A percentile compares a stretch with the other conserved stretches of the same genome.
These are phyloP conservation scores for Lodderomyces metapsilosis DNA, from an alignment of 1,139 yeast genomes.

Conservation along the genomic window DNA sequence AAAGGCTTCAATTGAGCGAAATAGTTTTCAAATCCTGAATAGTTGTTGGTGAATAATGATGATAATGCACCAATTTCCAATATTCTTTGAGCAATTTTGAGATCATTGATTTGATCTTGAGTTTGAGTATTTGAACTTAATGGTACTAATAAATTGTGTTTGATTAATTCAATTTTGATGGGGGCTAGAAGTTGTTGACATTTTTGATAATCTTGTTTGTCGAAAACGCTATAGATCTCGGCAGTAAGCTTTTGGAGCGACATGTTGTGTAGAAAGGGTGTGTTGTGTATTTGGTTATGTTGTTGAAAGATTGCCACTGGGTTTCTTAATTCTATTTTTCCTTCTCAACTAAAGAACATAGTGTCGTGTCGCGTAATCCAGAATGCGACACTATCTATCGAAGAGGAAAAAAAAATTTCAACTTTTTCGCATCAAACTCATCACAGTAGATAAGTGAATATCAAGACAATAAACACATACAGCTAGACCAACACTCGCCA, in stretches of 20 bases:
- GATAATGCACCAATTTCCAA: constrained; percentile 86
- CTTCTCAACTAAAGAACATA: no score
- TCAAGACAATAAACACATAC: no score
- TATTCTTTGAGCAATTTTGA: constrained; percentile 74
- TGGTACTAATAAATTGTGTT: constrained; percentile 79
- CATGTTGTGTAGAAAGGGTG: constrained; percentile 21
- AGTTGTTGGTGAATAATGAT: constrained; percentile 62
- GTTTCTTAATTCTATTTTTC: no score
- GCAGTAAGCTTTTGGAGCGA: constrained; percentile 57
- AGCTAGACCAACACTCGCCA: no score
- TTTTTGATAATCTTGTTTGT: constrained; percentile 55
- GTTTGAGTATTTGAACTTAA: constrained; percentile 35
- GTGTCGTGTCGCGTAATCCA: no score
- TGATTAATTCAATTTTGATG: constrained; percentile 75
- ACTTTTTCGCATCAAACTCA: no score
- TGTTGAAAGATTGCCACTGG: not conserved
- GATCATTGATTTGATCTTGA: constrained; percentile 57
- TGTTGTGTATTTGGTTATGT: not conserved
- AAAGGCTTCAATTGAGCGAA: constrained; percentile 78
- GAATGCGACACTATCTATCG: no score
- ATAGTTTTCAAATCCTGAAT: constrained; percentile 66
- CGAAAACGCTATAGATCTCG: constrained; percentile 64
- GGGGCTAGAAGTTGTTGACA: constrained; percentile 66
- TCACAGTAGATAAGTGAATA: no score
- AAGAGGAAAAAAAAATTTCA: no score